Conservation (phyloP, 257 asterid species). For the Rauvolfia tetraphylla region DNA sequence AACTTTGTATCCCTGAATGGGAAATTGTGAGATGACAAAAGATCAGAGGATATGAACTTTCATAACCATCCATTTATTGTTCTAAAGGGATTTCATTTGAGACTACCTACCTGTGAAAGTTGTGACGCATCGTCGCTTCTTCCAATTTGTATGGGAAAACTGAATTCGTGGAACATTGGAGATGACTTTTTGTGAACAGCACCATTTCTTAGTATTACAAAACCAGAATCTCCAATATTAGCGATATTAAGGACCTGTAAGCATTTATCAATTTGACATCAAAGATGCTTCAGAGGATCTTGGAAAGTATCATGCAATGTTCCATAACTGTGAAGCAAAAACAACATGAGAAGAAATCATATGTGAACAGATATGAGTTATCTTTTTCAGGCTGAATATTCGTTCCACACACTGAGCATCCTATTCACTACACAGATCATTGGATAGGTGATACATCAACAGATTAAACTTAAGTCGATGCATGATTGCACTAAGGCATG, state of each 20-base stretch:
- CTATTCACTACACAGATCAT: background rate
- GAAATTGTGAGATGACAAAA: constrained; percentile 4
- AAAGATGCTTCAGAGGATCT: background rate
- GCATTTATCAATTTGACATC: background rate
- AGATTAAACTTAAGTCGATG: no score
- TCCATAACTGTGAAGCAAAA: background rate
- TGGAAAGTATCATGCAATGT: background rate
- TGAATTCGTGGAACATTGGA: constrained; percentile 65
- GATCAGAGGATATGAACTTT: background rate
- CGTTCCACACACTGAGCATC: background rate
- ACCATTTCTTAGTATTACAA: constrained; percentile 59
- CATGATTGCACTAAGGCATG: no score
- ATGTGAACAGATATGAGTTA: background rate
- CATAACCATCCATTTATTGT: background rate
- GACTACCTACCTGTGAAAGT: constrained; percentile 58
- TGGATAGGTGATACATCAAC: no score
- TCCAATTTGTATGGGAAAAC: constrained; percentile 60
- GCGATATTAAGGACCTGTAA: constrained; percentile 68
- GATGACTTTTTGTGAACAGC: constrained; percentile 53
- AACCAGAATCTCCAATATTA: constrained; percentile 86
- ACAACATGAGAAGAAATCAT: background rate
- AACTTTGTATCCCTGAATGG: constrained; percentile 52
- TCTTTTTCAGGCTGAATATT: background rate
- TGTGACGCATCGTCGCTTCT: constrained; percentile 54
- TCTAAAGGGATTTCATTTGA: background rate